Base-by-base conservation (phyloP, 768 basidiomycete genomes). In the Mycena haematopus region DNA sequence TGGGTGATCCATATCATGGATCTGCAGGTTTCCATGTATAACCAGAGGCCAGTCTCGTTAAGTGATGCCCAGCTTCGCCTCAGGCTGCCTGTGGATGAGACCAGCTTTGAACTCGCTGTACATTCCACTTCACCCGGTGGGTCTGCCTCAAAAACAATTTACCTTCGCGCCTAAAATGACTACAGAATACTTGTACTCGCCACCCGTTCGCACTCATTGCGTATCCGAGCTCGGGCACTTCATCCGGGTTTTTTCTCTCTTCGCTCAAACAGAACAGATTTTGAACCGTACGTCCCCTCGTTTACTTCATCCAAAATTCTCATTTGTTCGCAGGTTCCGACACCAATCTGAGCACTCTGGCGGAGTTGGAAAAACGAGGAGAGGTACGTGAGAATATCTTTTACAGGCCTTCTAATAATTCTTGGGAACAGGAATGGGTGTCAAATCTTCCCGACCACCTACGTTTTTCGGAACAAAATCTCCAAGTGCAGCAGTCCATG, bases 71-170 rank as follows among this genome's bases (percentile, higher is more conserved):
- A 89, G 61, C 73, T 85, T 60, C 81, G 80, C 36, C 80, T 92
- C 45, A 84, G 88, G 52, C 78, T 93, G 36, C 92, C 92, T n/a
- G 85, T 87, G 9, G 91, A 93, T 70, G 92, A 93, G 74, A 86
- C 90, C 10, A 88, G 84, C 72, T 93, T 93, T 69, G 91, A 93
- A 73, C 76, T 93, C 59, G 85, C 84, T 27, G 84, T 85, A 25
- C 81, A 85, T 72, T 82, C 83, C 50, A 82, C 81, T 52, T 73
- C 82, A 50, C 83, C 84, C 63, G 84, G 83, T 83, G 68, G 69
- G 78, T 77, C 63, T 60, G 61, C 60, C 63, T 8, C 64, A 17
- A 22, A 58, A 52, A 13, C 46, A 52, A 36, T 49, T 53, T 25
- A 22, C 51, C 33, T 10, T 54, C 15, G 17, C 22, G 19, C 5